Conservation (phyloP, 2,329 filamentous ascomycete species). For the Arthrobotrys conoides region DNA sequence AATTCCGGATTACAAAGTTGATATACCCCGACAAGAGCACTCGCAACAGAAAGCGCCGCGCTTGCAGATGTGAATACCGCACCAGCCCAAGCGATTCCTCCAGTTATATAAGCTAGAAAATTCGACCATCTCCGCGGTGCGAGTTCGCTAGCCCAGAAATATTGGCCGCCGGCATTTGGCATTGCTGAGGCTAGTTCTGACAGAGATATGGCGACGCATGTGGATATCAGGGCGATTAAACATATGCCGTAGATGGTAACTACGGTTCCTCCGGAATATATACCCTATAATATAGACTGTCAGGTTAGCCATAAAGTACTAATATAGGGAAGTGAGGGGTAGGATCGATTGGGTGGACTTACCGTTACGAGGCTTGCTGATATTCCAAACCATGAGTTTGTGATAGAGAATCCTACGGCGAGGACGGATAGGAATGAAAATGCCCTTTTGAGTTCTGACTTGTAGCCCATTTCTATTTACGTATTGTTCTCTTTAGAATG, state of each 20-base stretch:
- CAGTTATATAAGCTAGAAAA: constrained; percentile 69
- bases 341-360: constrained; percentile 34
- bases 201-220: constrained; percentile 69
- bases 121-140: constrained; percentile 67
- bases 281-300: constrained; percentile 67
- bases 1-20: constrained; percentile 71
- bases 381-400: constrained; percentile 70
- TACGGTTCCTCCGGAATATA: constrained; percentile 69
- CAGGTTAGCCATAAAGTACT: neutral
- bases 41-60: constrained; percentile 70
- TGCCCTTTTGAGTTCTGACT: constrained; percentile 70
- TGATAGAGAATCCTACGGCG: constrained; percentile 70
- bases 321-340: neutral
- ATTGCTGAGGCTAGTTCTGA: constrained; percentile 71
- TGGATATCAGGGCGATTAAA: constrained; percentile 69
- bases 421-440: constrained; percentile 70
- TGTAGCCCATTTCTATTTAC: constrained; percentile 67
- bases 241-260: constrained; percentile 71
- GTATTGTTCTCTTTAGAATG: neutral
- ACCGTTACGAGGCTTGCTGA: constrained; percentile 64
- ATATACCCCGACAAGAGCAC: constrained; percentile 71
- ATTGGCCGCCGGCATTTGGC: constrained; percentile 71
- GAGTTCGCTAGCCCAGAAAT: constrained; percentile 71
- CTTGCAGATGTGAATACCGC: constrained; percentile 72
- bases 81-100: constrained; percentile 72